Percentiles rank a stretch among this genome's conserved stretches.
Evolutionary conservation across 495 filamentous ascomycete species (phyloP).

Genomic region (Copromyces sp.): DNA sequence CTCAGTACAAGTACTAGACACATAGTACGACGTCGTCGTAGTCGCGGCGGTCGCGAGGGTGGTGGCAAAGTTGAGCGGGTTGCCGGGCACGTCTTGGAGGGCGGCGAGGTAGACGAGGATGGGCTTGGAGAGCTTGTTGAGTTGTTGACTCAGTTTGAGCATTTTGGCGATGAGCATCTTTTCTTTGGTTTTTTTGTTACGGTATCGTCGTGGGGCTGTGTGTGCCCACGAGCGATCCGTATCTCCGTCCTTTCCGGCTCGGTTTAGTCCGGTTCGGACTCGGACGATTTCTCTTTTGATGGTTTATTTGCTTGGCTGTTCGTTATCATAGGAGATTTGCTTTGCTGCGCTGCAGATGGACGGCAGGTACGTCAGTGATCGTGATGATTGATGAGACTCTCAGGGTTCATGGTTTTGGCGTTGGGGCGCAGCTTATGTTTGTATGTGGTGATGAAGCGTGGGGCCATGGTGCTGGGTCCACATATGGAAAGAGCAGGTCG

Average conservation of each 20-base stretch:
- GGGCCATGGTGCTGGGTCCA: background rate
- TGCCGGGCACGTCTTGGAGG: background rate
- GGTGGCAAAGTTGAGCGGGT: constrained; percentile 1
- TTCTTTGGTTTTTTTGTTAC: background rate
- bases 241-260: background rate
- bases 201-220: background rate
- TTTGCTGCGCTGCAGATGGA: background rate
- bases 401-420: background rate
- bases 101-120: background rate
- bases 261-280: background rate
- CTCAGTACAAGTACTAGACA: background rate
- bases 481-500: background rate
- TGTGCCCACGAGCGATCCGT: background rate
- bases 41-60: background rate
- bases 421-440: background rate
- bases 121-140: background rate
- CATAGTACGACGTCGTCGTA: background rate
- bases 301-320: background rate
- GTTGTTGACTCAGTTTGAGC: background rate
- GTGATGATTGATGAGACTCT: background rate
- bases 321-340: background rate
- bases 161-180: background rate
- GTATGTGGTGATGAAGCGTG: background rate
- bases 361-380: background rate
- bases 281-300: background rate